These are phyloP conservation scores for Botryosphaeria dothidea DNA, from an alignment of 2,329 filamentous ascomycete species.

Conservation along the genomic window DNA sequence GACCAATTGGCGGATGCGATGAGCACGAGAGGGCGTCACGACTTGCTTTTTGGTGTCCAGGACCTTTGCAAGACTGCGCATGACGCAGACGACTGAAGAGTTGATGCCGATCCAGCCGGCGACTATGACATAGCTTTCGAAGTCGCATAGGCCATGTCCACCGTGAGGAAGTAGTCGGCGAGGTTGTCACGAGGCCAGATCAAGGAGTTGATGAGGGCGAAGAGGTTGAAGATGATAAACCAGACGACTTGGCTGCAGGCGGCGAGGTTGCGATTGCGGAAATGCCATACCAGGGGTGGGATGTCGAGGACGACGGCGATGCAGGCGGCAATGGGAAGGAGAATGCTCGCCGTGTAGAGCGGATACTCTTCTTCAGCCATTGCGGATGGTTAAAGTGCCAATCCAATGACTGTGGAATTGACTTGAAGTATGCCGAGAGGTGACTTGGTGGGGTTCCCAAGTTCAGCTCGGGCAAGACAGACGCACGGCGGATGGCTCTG, in stretches of 20 bases:
- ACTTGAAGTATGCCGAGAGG: too few species aligned
- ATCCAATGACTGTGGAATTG: not conserved
- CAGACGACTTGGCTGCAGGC: slow-evolving; percentile 59
- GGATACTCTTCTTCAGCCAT: slow-evolving; percentile 20
- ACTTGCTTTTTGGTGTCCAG: slow-evolving; percentile 60
- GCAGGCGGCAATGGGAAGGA: slow-evolving; percentile 52
- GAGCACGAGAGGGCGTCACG: slow-evolving; percentile 51
- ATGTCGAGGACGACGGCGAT: slow-evolving; percentile 55
- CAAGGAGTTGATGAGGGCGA: slow-evolving; percentile 62
- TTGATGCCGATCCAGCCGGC: slow-evolving; percentile 55
- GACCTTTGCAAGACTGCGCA: slow-evolving; percentile 60
- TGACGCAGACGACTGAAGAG: slow-evolving; percentile 58
- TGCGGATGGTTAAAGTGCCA: not conserved
- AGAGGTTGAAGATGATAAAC: slow-evolving; percentile 57
- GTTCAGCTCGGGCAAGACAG: not conserved
- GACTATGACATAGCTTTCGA: slow-evolving; percentile 61
- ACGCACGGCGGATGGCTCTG: not conserved
- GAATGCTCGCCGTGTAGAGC: slow-evolving; percentile 37
- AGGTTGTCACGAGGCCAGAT: slow-evolving; percentile 65
- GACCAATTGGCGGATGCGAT: slow-evolving; percentile 47
- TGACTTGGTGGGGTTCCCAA: too few species aligned
- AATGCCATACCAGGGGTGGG: slow-evolving; percentile 62
- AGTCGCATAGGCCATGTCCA: slow-evolving; percentile 64
- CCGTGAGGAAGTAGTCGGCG: slow-evolving; percentile 55
- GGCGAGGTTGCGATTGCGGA: slow-evolving; percentile 61